Evolutionary conservation across 2,329 filamentous ascomycete species (phyloP), one percentile per base, ranked within the genome.

Genomic region (Chaetoscypha palmicola): DNA sequence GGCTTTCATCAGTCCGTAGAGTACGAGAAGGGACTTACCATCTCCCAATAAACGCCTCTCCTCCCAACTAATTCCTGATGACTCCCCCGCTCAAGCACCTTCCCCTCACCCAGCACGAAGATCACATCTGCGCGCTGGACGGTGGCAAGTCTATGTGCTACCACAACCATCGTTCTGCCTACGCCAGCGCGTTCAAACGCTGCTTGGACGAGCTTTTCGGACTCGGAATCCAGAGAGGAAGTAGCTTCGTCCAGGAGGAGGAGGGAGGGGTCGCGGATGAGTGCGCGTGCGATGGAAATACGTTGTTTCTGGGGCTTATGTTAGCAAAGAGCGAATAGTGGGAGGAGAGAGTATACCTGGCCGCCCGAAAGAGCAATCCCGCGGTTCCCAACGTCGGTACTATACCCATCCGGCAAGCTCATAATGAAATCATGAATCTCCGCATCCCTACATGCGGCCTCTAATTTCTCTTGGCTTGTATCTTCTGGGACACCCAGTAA

Each of bases 91-190:
- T 61, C 59, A 9, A 59, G 38, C 1, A 60, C 53, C 26, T 49
- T 56, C 14, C 58, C 59, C 32, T 55, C 56, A 4, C 57, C 57
- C 16, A 59, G 34, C 21, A 59, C 57, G 35, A 58, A 59, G 41
- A 59, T 58, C 7, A 57, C 47, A 49, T 59, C 56, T 1, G 85
- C 83, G 53, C 89, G 83, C 62, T 86, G 84, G 16, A 90, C 79
- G 10, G 83, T 91, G 0, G 81, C 81, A 38, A 91, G 68, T 11
- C 86, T 71, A 61, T 91, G 86, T 1, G 86, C 86, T 9, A 92
- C 84, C 2, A 84, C 83, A 2, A 92, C 69, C 54, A 85, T 88
- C 2, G 86, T 80, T 48, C 85, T 86, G 2, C 74, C 75, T 50
- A 71, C 69, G 3, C 71, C 72, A 0, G 77, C 79, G 32, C 69